These are phyloP conservation scores for Calophaca sinica DNA, from an alignment of 306 rosid genomes.

Conservation along the genomic window DNA sequence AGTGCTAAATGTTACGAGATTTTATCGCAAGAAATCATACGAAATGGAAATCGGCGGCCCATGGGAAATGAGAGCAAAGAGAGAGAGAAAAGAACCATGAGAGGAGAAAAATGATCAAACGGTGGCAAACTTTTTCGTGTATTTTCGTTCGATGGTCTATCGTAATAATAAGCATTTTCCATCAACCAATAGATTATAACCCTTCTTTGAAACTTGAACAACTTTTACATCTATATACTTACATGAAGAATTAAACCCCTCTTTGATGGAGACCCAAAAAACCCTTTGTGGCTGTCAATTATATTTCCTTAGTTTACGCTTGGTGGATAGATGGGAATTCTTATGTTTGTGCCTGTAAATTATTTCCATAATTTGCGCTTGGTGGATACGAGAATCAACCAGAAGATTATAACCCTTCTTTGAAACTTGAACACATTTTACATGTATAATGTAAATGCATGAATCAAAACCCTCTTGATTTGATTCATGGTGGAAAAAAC, in stretches of 20 bases:
- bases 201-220: background rate
- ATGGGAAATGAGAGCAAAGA: no score
- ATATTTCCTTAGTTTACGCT: slow-evolving; percentile 8
- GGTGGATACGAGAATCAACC: slow-evolving; percentile 16
- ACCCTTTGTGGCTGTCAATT: slow-evolving; percentile 20
- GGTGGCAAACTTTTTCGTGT: no score
- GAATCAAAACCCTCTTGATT: background rate
- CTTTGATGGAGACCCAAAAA: no score
- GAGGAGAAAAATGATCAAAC: no score
- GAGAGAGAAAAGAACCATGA: no score
- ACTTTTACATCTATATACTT: background rate
- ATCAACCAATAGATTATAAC: background rate
- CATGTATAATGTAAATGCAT: background rate
- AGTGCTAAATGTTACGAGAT: no score
- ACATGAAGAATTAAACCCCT: no score
- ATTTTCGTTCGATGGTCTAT: no score
- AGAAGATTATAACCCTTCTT: slow-evolving; percentile 9
- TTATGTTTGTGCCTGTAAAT: slow-evolving; percentile 12
- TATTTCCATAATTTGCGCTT: slow-evolving; percentile 19
- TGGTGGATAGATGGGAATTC: slow-evolving; percentile 14
- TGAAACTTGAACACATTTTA: slow-evolving; percentile 1
- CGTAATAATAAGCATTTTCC: no score
- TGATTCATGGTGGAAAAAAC: background rate
- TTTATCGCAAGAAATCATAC: no score
- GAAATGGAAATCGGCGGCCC: no score